phyloP scores from a whole-genome alignment of 1,284 basidiomycete species.

The Moniliophthora roreri region DNA sequence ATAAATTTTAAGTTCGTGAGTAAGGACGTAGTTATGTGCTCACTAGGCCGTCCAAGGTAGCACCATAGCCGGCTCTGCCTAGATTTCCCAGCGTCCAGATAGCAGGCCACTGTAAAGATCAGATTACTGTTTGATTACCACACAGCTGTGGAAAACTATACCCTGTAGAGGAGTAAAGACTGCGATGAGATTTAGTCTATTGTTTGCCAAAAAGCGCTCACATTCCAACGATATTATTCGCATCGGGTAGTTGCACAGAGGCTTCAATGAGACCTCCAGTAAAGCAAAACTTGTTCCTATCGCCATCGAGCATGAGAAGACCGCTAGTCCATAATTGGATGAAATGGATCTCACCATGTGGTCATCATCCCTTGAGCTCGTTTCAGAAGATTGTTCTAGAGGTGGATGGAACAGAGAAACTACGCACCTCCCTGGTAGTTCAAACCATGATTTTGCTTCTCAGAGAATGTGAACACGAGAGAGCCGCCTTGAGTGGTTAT shows the following conservation, averaged over 20 bases:
- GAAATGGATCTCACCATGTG: conserved; percentile 23
- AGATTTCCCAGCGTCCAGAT: conserved; percentile 61
- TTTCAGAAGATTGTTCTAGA: too few species aligned
- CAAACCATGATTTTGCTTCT: conserved; percentile 47
- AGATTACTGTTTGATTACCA: conserved; percentile 8
- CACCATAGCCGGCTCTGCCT: conserved; percentile 33
- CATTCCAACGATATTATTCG: too few species aligned
- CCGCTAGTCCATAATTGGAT: conserved; percentile 6
- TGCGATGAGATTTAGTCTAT: too few species aligned
- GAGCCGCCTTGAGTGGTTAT: conserved; percentile 53
- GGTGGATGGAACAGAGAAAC: not conserved
- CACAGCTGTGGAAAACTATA: conserved; percentile 5
- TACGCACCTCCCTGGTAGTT: conserved; percentile 33
- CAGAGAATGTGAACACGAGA: conserved; percentile 51
- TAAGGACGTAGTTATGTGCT: not conserved
- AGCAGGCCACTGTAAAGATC: conserved; percentile 38
- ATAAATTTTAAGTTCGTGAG: not conserved
- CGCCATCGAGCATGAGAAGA: not conserved
- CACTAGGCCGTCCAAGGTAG: conserved; percentile 22
- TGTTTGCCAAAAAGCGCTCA: too few species aligned
- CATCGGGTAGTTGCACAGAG: conserved; percentile 10
- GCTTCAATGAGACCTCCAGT: conserved; percentile 32
- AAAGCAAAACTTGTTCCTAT: conserved; percentile 21
- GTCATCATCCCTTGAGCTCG: conserved; percentile 23
- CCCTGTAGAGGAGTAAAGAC: too few species aligned